Conservation (phyloP, 2,329 filamentous ascomycete genomes). For the Chrysoporthe cubensis region DNA sequence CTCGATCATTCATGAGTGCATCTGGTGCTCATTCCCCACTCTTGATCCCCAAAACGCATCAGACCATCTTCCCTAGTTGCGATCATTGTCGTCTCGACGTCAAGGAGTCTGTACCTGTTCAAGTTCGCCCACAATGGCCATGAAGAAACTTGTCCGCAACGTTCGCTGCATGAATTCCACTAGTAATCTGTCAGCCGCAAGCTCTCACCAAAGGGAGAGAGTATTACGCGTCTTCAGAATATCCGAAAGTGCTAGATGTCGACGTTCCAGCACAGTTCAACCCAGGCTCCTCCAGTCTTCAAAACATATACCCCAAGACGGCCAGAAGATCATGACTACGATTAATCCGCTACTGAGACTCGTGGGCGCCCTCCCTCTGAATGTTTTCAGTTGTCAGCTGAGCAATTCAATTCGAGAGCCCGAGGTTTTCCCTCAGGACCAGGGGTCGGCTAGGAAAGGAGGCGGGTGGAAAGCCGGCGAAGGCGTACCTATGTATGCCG, state of each 20-base stretch:
- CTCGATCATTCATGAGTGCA: neutral
- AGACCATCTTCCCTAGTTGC: no score
- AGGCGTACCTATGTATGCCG: neutral
- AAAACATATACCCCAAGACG: neutral
- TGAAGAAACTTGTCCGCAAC: no score
- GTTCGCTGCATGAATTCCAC: no score
- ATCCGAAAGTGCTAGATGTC: neutral
- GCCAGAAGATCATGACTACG: neutral
- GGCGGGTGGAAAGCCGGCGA: neutral
- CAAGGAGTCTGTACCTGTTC: no score
- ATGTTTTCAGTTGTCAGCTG: neutral
- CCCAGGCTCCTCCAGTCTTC: neutral
- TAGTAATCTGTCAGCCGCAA: no score
- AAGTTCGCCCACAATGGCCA: no score
- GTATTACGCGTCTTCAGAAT: neutral
- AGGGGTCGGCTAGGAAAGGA: neutral
- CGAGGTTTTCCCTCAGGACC: neutral
- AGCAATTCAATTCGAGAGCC: neutral
- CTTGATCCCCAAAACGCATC: neutral
- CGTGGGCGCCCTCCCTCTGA: neutral
- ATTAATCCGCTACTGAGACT: neutral
- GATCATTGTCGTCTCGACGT: no score
- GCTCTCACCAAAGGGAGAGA: neutral
- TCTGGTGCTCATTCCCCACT: neutral
- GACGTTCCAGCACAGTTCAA: conserved; percentile 2